Evolutionary conservation across 257 asterid species (phyloP), one percentile per base, ranked within the genome.

Genomic region (Phtheirospermum japonicum): DNA sequence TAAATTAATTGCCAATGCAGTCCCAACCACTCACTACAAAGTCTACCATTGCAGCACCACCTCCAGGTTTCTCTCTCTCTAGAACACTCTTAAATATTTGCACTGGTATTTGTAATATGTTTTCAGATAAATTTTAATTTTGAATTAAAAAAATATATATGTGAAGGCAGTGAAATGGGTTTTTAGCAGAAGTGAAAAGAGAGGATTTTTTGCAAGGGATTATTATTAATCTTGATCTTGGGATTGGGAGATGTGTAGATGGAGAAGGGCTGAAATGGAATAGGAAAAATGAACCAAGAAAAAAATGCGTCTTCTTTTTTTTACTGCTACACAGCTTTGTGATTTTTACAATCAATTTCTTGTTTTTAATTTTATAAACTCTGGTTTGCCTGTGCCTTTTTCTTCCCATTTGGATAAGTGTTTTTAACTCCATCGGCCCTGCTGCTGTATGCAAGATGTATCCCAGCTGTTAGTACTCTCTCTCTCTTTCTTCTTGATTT

Each of bases 321-420:
- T 82, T 72, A 82, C 70, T 7, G 67, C 48, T 2, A 72, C 49
- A 0, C 93, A 84, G 61, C 49, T 80, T 61, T 75, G 53, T n/a
- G 82, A 80, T 37, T 69, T 80, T 3, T 50, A 63, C 36, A 40
- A 60, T 34, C 89, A 83, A 74, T 23, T 64, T 42, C 45, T 65
- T 52, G 63, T 83, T 49, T 76, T 63, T 61, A 76, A 81, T 74
- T 73, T 48, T 52, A 43, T 77, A 56, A 20, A 36, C 33, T 65
- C 61, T 51, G 86, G 82, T 13, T 73, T 80, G 48, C 73, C 83
- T 37, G 64, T 77, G 43, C 81, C 56, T 79, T 79, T 13, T 78
- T 60, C 63, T 67, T 57, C 85, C 77, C 45, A 56, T 73, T 61
- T 76, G 82, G 89, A 75, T 36, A 32, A 73, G 78, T 71, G 73